phyloP scores from a whole-genome alignment of 78 protist species.

The Dictyostelium citrinum region DNA sequence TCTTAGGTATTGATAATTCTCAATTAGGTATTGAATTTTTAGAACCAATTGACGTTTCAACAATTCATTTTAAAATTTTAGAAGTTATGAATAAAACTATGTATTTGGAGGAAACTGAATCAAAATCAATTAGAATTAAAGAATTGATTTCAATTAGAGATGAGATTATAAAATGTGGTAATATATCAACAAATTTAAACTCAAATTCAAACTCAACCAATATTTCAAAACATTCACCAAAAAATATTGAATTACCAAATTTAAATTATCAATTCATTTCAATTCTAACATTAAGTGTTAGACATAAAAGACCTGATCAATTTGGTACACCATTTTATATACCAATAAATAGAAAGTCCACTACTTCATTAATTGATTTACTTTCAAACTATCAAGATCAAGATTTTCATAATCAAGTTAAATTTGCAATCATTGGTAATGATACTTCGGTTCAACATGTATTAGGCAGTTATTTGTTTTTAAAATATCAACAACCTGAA shows the following conservation, averaged over 20 bases:
- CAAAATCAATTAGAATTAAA: slow-evolving; percentile 35
- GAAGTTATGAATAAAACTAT: slow-evolving; percentile 57
- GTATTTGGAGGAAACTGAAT: slow-evolving; percentile 27
- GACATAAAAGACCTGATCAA: slow-evolving; percentile 72
- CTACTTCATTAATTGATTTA: not conserved
- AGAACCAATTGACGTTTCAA: slow-evolving; percentile 7
- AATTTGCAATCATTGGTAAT: slow-evolving; percentile 67
- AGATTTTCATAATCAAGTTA: not conserved
- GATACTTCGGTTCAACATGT: slow-evolving; percentile 63
- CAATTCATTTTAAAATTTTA: slow-evolving; percentile 26
- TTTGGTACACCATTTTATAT: not conserved
- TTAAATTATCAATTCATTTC: slow-evolving; percentile 38
- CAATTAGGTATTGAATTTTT: slow-evolving; percentile 44
- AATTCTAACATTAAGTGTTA: slow-evolving; percentile 4
- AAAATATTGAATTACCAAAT: slow-evolving; percentile 30
- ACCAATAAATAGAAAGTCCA: slow-evolving; percentile 51
- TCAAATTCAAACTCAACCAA: not conserved
- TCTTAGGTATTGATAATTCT: slow-evolving; percentile 54
- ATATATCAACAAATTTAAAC: not conserved
- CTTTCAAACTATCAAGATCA: slow-evolving; percentile 45
- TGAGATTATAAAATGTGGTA: slow-evolving; percentile 14
- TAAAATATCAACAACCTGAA: slow-evolving; percentile 36
- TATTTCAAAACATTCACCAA: not conserved
- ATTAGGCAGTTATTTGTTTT: slow-evolving; percentile 28
- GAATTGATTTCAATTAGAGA: slow-evolving; percentile 40